A percentile compares a stretch with the other conserved stretches of the same genome.
Evolutionary conservation across 2,329 filamentous ascomycete genomes (phyloP).

Genomic region (Aspergillus jensenii): DNA sequence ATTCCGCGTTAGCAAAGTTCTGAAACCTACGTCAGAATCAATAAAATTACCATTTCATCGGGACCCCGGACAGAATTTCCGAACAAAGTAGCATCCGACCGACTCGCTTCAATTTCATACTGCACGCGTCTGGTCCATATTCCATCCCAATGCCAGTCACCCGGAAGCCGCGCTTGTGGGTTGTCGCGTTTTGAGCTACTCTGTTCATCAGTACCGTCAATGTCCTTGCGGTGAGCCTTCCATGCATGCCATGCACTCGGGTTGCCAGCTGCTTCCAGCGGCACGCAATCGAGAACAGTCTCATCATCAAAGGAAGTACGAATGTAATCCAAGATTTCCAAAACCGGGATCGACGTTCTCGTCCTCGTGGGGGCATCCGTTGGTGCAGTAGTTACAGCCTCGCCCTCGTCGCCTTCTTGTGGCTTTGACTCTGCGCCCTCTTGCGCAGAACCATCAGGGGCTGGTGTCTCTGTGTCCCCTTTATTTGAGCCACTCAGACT

Average conservation of each 20-base stretch:
- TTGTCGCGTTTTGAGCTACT: slow-evolving; percentile 45
- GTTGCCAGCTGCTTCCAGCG: slow-evolving; percentile 81
- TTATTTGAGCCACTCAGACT: slow-evolving; percentile 40
- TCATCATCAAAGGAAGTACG: slow-evolving; percentile 78
- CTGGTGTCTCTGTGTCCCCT: neutral
- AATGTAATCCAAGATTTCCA: slow-evolving; percentile 76
- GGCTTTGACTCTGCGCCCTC: neutral
- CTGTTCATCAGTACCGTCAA: slow-evolving; percentile 12
- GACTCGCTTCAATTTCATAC: slow-evolving; percentile 72
- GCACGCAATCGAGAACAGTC: slow-evolving; percentile 72
- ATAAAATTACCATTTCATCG: slow-evolving; percentile 66
- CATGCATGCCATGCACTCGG: slow-evolving; percentile 93
- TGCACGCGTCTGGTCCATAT: slow-evolving; percentile 91
- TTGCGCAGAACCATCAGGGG: neutral
- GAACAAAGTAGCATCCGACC: slow-evolving; percentile 77
- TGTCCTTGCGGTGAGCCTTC: slow-evolving; percentile 65
- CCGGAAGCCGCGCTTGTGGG: slow-evolving; percentile 58
- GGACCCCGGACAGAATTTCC: slow-evolving; percentile 58
- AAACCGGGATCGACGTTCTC: slow-evolving; percentile 54
- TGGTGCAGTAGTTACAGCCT: slow-evolving; percentile 1
- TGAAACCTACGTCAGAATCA: neutral
- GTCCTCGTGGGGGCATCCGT: slow-evolving; percentile 19
- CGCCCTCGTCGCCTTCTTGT: slow-evolving; percentile 2
- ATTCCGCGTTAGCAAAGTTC: slow-evolving; percentile 10
- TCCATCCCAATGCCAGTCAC: slow-evolving; percentile 96